phyloP scores from a whole-genome alignment of 2,329 filamentous ascomycete genomes.

The Calonectria henricotiae region DNA sequence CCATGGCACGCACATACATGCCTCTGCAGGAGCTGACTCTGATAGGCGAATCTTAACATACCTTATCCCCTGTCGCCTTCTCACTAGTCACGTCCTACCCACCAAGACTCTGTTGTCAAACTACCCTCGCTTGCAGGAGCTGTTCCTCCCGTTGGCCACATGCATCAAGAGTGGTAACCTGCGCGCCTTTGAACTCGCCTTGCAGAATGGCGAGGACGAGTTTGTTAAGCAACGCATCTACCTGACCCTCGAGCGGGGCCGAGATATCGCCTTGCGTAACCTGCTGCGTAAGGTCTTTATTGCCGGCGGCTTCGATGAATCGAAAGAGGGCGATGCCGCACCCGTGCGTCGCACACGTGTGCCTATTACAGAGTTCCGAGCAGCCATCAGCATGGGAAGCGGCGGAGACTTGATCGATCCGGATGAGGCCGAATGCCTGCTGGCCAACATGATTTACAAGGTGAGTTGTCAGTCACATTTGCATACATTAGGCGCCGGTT shows the following conservation, averaged over 20 bases:
- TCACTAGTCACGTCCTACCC: slow-evolving; percentile 90
- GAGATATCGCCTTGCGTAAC: slow-evolving; percentile 93
- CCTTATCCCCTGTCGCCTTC: slow-evolving; percentile 91
- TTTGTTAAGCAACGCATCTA: slow-evolving; percentile 96
- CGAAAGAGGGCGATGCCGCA: slow-evolving; percentile 77
- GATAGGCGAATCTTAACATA: slow-evolving; percentile 91
- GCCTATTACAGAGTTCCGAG: slow-evolving; percentile 86
- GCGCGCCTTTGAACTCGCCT: slow-evolving; percentile 85
- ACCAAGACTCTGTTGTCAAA: slow-evolving; percentile 79
- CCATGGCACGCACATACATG: neutral
- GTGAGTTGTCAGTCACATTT: slow-evolving; percentile 65
- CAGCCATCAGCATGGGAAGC: slow-evolving; percentile 84
- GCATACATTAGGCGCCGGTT: slow-evolving; percentile 31
- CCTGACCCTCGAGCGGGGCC: slow-evolving; percentile 90
- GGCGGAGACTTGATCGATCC: slow-evolving; percentile 79
- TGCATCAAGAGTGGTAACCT: slow-evolving; percentile 90
- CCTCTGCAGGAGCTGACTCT: slow-evolving; percentile 46
- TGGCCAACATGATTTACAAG: slow-evolving; percentile 99
- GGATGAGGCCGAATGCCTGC: slow-evolving; percentile 95
- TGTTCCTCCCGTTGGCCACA: slow-evolving; percentile 84
- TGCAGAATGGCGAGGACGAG: slow-evolving; percentile 88
- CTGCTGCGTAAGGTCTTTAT: slow-evolving; percentile 93
- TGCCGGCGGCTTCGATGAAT: slow-evolving; percentile 84
- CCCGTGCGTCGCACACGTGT: slow-evolving; percentile 83
- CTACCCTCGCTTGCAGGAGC: slow-evolving; percentile 81